phyloP scores from a whole-genome alignment of 2,329 filamentous ascomycete species.

The Epicoccum nigrum region DNA sequence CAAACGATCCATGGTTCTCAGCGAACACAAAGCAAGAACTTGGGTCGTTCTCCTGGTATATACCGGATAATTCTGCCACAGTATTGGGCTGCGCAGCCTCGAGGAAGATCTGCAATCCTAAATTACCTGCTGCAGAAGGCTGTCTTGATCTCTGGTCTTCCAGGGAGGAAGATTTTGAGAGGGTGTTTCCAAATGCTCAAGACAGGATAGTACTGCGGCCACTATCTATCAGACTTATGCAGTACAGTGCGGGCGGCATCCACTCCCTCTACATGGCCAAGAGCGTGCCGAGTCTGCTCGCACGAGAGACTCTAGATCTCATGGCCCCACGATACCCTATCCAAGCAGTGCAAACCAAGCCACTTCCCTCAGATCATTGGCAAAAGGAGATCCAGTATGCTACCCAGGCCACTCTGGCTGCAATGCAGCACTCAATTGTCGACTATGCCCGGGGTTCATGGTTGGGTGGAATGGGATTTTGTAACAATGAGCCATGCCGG shows the following conservation, averaged over 20 bases:
- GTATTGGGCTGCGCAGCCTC: not conserved
- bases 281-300: not conserved
- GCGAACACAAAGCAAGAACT: not conserved
- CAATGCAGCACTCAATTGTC: not conserved
- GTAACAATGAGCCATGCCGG: not conserved
- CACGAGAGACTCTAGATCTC: not conserved
- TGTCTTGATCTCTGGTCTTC: not conserved
- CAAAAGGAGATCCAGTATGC: slow-evolving; percentile 1
- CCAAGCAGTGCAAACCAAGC: not conserved
- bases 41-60: not conserved
- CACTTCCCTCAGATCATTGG: slow-evolving; percentile 5
- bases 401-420: not conserved
- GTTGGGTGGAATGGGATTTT: not conserved
- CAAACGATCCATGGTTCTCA: slow-evolving; percentile 8
- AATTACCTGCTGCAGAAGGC: not conserved
- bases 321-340: not conserved
- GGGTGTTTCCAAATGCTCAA: not conserved
- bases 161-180: not conserved
- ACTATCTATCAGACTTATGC: not conserved
- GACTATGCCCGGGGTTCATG: slow-evolving; percentile 3
- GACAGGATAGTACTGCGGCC: not conserved
- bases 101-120: not conserved
- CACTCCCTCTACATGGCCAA: not conserved
- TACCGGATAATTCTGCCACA: not conserved
- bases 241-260: not conserved